Percentiles rank a stretch among this genome's conserved stretches.
Evolutionary conservation across 768 basidiomycete genomes (phyloP).

Genomic region (Leccinum imitatum): DNA sequence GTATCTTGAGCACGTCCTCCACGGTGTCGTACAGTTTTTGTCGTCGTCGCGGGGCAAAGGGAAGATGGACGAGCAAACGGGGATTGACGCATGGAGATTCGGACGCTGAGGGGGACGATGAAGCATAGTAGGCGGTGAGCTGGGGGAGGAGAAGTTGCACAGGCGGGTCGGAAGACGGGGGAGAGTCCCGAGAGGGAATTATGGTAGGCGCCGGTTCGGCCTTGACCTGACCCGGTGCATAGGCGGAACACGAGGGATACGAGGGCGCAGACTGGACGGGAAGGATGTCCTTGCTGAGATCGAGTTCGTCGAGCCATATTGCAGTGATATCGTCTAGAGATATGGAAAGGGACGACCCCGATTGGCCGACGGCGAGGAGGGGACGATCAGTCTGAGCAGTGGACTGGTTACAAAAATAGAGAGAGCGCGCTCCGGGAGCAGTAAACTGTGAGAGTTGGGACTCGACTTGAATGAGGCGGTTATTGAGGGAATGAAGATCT

Average conservation of each 20-base stretch:
- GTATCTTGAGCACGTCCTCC: slow-evolving; percentile 44
- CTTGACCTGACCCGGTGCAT: slow-evolving; percentile 30
- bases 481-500: slow-evolving; percentile 81
- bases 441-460: slow-evolving; percentile 51
- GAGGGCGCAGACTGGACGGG: slow-evolving; percentile 18
- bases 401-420: slow-evolving; percentile 17
- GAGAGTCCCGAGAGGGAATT: slow-evolving; percentile 24
- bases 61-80: slow-evolving; percentile 40
- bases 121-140: slow-evolving; percentile 19
- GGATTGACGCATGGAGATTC: slow-evolving; percentile 37
- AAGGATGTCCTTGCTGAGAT: slow-evolving; percentile 32
- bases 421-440: slow-evolving; percentile 30
- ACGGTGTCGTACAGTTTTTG: slow-evolving; percentile 40
- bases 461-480: slow-evolving; percentile 73
- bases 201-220: slow-evolving; percentile 33
- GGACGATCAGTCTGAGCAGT: slow-evolving; percentile 24
- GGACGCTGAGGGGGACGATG: slow-evolving; percentile 23
- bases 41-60: slow-evolving; percentile 37
- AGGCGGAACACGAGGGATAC: slow-evolving; percentile 17
- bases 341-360: slow-evolving; percentile 50
- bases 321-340: slow-evolving; percentile 56
- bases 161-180: slow-evolving; percentile 20
- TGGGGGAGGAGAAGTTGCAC: slow-evolving; percentile 23
- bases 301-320: slow-evolving; percentile 61
- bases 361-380: slow-evolving; percentile 37